Evolutionary conservation across 139 green algal genomes (phyloP), one percentile per base, ranked within the genome.

Genomic region (Volvox reticuliferus): DNA sequence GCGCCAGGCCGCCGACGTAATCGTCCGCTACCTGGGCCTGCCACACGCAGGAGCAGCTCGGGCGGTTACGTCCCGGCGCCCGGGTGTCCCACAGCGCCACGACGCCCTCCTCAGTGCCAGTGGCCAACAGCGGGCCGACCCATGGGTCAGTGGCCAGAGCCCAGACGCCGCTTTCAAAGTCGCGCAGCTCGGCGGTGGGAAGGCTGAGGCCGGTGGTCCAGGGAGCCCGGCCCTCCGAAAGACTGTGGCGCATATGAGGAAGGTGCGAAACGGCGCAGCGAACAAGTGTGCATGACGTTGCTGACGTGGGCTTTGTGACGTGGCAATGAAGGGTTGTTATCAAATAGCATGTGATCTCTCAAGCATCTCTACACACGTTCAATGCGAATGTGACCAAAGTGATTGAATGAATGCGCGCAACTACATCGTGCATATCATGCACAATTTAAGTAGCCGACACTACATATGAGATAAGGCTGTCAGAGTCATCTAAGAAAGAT

Each of bases 51-150:
- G 26, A 20, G n/a, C 36, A 84, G 1, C 20, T 17, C 26, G 1
- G 32, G 78, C 35, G 5, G 78, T 62, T 9, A 37, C 55, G 61
- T 36, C 73, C 75, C 0, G 36, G 63, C 12, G 77, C 78, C 2
- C 96, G 91, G n/a, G 94, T 55, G 89, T 98, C 96, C 91, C 93
- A 97, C 1, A 89, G 78, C 22, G 91, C 44, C 22, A 98, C 93
- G 21, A 88, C 33, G 61, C 97, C 97, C 75, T 98, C 96, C 83
- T 98, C 95, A 0, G 95, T 97, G 73, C 97, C 97, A 12, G 93
- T 92, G 9, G 96, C 85, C 77, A 97, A 63, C 44, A 96, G 67
- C 28, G 88, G 71, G 55, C 82, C 69, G 89, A 73, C 91, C 55
- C 84, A 90, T 0, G 73, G 55, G 26, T 77, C 82, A 65, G 73